A percentile compares a stretch with the other conserved stretches of the same genome.
These are phyloP conservation scores for Daldinia concentrica DNA, from an alignment of 495 filamentous ascomycete species.

Conservation along the genomic window DNA sequence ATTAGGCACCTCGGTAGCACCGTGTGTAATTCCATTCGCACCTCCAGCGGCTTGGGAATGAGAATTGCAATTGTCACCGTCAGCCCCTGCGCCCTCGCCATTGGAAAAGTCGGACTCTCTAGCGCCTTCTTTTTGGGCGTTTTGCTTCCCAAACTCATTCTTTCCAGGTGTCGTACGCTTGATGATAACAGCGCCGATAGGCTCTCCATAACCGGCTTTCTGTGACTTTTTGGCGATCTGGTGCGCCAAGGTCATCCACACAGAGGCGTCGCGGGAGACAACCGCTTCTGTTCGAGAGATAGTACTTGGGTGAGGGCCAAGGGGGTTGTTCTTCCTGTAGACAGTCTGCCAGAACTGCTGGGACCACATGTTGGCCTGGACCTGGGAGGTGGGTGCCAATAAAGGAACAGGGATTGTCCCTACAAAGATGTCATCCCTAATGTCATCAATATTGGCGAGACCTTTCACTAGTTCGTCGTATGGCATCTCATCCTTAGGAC, in stretches of 20 bases:
- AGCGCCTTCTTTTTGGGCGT: slow-evolving; percentile 35
- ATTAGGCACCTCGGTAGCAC: background rate
- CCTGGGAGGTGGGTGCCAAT: slow-evolving; percentile 74
- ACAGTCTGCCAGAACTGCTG: slow-evolving; percentile 84
- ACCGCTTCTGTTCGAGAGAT: slow-evolving; percentile 64
- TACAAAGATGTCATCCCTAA: slow-evolving; percentile 60
- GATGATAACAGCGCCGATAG: slow-evolving; percentile 84
- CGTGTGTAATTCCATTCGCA: background rate
- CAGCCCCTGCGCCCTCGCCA: slow-evolving; percentile 37
- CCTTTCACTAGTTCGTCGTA: slow-evolving; percentile 50
- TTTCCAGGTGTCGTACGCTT: slow-evolving; percentile 56
- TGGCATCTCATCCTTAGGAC: slow-evolving; percentile 51
- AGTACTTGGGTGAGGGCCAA: slow-evolving; percentile 74
- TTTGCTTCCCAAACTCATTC: slow-evolving; percentile 50
- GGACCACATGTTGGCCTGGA: slow-evolving; percentile 81
- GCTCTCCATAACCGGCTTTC: slow-evolving; percentile 67
- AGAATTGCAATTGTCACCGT: slow-evolving; percentile 21
- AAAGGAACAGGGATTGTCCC: slow-evolving; percentile 71
- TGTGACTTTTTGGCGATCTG: slow-evolving; percentile 67
- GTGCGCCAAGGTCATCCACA: slow-evolving; percentile 76
- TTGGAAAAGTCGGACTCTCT: slow-evolving; percentile 29
- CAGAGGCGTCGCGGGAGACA: slow-evolving; percentile 62
- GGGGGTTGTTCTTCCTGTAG: slow-evolving; percentile 83
- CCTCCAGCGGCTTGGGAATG: background rate
- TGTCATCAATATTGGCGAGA: slow-evolving; percentile 48